phyloP scores from a whole-genome alignment of 1,284 basidiomycete genomes.

The Ustilago trichophora region DNA sequence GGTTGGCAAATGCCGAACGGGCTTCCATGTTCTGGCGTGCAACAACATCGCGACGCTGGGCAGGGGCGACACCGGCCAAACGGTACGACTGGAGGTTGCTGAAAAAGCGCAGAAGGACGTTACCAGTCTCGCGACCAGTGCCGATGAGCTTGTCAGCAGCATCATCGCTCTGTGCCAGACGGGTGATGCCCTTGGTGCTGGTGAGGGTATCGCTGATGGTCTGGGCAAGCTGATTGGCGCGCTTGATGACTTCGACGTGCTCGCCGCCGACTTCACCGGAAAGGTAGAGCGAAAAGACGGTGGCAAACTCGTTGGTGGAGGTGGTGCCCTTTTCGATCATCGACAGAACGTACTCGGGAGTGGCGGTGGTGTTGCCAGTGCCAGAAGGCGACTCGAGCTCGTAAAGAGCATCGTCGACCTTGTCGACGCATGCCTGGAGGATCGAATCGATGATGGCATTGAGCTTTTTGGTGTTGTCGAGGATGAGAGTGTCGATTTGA shows the following conservation, averaged over 20 bases:
- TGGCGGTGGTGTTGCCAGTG: constrained; percentile 91
- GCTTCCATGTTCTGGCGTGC: constrained; percentile 89
- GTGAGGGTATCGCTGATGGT: constrained; percentile 88
- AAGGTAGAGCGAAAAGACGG: constrained; percentile 90
- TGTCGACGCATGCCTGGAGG: constrained; percentile 90
- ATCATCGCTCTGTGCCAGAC: constrained; percentile 88
- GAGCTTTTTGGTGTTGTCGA: constrained; percentile 97
- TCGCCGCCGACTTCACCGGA: constrained; percentile 88
- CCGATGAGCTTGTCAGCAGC: constrained; percentile 86
- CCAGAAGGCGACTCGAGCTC: constrained; percentile 95
- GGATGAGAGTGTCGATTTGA: constrained; percentile 94
- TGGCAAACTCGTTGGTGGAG: constrained; percentile 94
- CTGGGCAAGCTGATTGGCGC: constrained; percentile 95
- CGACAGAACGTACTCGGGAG: constrained; percentile 95
- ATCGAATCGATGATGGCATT: constrained; percentile 99
- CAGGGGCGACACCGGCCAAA: constrained; percentile 71
- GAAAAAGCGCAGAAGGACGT: constrained; percentile 89
- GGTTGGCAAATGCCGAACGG: constrained; percentile 79
- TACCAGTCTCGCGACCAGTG: constrained; percentile 86
- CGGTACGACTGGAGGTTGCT: constrained; percentile 95
- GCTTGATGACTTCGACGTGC: constrained; percentile 97
- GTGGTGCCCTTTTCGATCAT: constrained; percentile 97
- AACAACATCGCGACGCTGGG: constrained; percentile 84
- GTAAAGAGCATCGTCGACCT: constrained; percentile 96
- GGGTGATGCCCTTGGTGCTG: constrained; percentile 94